Base-by-base conservation (phyloP, 1,139 yeast genomes). In the Yamadazyma oceani region DNA sequence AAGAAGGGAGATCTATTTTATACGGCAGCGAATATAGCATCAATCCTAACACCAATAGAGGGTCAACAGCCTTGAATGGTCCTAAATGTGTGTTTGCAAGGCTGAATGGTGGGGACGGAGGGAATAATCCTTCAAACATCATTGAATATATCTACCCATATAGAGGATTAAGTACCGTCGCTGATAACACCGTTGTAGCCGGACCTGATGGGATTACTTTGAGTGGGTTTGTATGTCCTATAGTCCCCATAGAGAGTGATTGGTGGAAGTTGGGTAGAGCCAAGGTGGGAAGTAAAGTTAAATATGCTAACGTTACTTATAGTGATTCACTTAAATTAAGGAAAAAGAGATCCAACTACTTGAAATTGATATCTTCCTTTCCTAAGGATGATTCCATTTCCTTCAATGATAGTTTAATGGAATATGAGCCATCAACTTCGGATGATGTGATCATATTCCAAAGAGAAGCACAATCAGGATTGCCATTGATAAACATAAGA, bases 231-330 rank as follows among this genome's bases (percentile, higher is more conserved):
- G 45, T 55, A 1, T 58, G 64, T 45, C 41, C 58, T 28, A 44
- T 58, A 12, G 60, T 57, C 19, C 63, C 65, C 2, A 42, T 42
- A 15, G 50, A 49, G 33, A 52, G 44, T 12, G 66, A 61, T 38
- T 59, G 57, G 52, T 60, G 66, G 64, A 61, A 59, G 37, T 50
- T 57, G 40, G 66, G 66, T 5, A 65, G 60, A 42, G 64, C 60
- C 21, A 52, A 51, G 6, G 49, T 56, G 27, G 58, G 56, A 16
- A 46, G 58, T 27, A 36, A 38, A 7, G 38, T 61, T 16, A 39
- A 37, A 12, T 61, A 62, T 32, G 39, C 51, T 24, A 44, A 48
- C 5, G 42, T 61, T 10, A 45, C 54, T n/a, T 58, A 49, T 35
- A 40, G 44, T 11, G 64, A 57, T 41, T 54, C 66, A 1, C 13